These are phyloP conservation scores for Colletotrichum neosansevieriae DNA, from an alignment of 2,329 filamentous ascomycete species.

Conservation along the genomic window DNA sequence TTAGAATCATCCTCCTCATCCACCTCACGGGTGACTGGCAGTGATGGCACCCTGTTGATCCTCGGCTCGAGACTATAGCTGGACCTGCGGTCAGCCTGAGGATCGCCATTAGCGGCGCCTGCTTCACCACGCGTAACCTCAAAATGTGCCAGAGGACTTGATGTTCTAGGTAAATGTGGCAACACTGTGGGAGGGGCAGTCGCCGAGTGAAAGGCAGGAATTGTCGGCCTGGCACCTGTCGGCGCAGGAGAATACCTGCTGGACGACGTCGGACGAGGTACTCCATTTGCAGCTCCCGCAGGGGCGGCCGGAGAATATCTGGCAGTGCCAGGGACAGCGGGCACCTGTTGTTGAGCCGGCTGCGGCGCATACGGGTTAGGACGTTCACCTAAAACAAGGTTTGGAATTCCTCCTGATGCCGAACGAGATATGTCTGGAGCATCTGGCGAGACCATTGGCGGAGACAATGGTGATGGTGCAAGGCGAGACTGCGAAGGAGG, in stretches of 20 bases:
- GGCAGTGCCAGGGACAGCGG: slow-evolving; percentile 52
- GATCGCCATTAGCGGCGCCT: slow-evolving; percentile 53
- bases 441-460: slow-evolving; percentile 31
- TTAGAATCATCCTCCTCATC: slow-evolving; percentile 65
- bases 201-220: slow-evolving; percentile 56
- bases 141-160: slow-evolving; percentile 74
- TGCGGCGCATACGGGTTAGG: slow-evolving; percentile 66
- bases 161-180: slow-evolving; percentile 72
- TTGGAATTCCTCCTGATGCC: slow-evolving; percentile 46
- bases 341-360: slow-evolving; percentile 48
- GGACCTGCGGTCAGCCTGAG: slow-evolving; percentile 60
- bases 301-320: slow-evolving; percentile 76
- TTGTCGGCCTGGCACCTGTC: slow-evolving; percentile 52
- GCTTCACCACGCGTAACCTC: slow-evolving; percentile 57
- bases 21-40: slow-evolving; percentile 72
- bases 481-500: slow-evolving; percentile 45
- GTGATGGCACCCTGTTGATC: slow-evolving; percentile 66
- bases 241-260: slow-evolving; percentile 68
- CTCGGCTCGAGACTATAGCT: slow-evolving; percentile 68
- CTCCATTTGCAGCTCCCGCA: slow-evolving; percentile 55
- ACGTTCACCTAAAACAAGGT: slow-evolving; percentile 66
- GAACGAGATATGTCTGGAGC: slow-evolving; percentile 30
- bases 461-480: slow-evolving; percentile 40
- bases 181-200: slow-evolving; percentile 57
- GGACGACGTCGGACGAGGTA: slow-evolving; percentile 52